Evolutionary conservation across 768 basidiomycete genomes (phyloP), one percentile per base, ranked within the genome.

Genomic region (Rhodosporidiobolus odoratus): DNA sequence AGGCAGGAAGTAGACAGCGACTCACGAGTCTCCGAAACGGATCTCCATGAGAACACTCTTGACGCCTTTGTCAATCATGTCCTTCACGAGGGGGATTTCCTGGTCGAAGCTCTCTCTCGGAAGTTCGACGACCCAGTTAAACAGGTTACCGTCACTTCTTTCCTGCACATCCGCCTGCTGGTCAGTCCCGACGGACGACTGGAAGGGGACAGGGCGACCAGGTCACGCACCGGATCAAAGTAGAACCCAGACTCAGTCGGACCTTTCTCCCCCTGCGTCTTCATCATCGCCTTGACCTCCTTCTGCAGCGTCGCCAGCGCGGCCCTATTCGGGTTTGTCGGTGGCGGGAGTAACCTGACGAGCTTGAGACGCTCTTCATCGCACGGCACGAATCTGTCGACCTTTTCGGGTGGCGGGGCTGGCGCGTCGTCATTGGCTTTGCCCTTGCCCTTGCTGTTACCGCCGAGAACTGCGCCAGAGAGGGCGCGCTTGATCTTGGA

Each of bases 21-120:
- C 58, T 52, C 17, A 63, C 65, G 21, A 35, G 27, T 74, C 73
- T 2, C 68, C 68, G 23, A 74, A 90, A 41, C 87, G 81, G 62
- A 89, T 86, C 76, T 89, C 89, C 74, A 91, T 86, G 25, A 89
- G 84, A 54, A 91, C 78, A 1, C 88, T 89, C 62, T 85, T 84
- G 60, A 90, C 75, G 25, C 62, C 84, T 84, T 80, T 81, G 15
- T 75, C 75, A 71, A 82, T 82, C 82, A 89, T 76, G 75, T 89
- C 88, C 75, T 84, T 82, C 9, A 85, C 84, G 64, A 89, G 82
- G 0, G 88, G 87, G 16, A 89, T 79, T 4, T 79, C 79, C 21
- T 82, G 79, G 66, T 89, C 87, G 73, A 89, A 86, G 27, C 86
- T 87, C 37, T 30, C 63, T n/a, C 35, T 32, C 78, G 88, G 87